Conservation (phyloP, 129 eudicot genomes). For the Gnaphalium uliginosum region DNA sequence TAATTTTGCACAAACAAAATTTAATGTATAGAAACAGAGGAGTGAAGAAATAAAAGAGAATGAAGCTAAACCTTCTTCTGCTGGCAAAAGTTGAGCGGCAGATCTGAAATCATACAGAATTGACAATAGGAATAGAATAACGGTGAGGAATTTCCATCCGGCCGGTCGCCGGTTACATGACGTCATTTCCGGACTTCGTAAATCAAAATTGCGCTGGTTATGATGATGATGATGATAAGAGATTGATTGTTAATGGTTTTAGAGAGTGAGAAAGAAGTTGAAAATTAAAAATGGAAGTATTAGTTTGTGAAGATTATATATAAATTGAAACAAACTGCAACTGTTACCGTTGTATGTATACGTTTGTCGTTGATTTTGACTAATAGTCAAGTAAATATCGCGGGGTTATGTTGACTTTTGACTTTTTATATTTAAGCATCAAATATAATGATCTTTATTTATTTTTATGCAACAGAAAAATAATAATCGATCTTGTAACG, state of each 20-base stretch:
- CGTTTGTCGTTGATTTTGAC: slow-evolving; percentile 28
- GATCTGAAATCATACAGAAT: slow-evolving; percentile 31
- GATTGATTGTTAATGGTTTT: slow-evolving; percentile 1
- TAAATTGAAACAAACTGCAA: background rate
- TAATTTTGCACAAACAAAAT: background rate
- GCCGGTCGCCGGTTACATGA: slow-evolving; percentile 18
- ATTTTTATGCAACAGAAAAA: no score
- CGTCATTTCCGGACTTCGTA: background rate
- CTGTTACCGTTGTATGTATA: background rate
- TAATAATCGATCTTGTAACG: no score
- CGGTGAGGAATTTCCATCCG: slow-evolving; percentile 16
- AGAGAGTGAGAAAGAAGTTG: background rate
- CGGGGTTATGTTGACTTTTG: slow-evolving; percentile 24
- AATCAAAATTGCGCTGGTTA: slow-evolving; percentile 12
- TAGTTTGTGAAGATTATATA: slow-evolving; percentile 18
- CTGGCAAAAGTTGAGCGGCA: slow-evolving; percentile 51
- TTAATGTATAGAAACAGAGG: background rate
- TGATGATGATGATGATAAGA: background rate
- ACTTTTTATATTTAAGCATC: no score
- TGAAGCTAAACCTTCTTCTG: slow-evolving; percentile 36
- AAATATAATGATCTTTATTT: no score
- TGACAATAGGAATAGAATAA: slow-evolving; percentile 7
- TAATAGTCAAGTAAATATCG: slow-evolving; percentile 17
- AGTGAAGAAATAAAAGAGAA: background rate
- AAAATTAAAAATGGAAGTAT: slow-evolving; percentile 3